Evolutionary conservation across 1,284 basidiomycete genomes (phyloP).

Genomic region (Melanopsichium pennsylvanicum): DNA sequence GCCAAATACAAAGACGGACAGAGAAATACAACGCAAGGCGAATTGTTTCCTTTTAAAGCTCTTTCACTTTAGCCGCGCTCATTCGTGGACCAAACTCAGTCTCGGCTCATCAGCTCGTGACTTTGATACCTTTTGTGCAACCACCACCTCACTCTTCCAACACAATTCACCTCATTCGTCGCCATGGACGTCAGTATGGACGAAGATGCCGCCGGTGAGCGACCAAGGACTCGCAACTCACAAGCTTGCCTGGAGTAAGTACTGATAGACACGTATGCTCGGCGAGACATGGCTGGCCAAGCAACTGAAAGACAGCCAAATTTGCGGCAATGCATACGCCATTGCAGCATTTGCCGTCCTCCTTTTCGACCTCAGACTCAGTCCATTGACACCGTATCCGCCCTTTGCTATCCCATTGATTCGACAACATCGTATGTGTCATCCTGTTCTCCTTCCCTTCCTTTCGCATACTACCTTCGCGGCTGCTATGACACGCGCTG

Average conservation of each 20-base stretch:
- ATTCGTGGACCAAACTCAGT: neutral
- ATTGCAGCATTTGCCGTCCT: neutral
- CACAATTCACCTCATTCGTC: neutral
- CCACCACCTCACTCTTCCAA: neutral
- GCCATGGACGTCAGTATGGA: slow-evolving; percentile 37
- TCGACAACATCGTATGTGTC: neutral
- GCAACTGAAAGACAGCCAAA: neutral
- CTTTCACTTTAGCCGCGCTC: no score
- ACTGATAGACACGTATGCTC: neutral
- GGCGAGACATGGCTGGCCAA: neutral
- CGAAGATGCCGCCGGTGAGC: slow-evolving; percentile 23
- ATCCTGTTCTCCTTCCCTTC: neutral
- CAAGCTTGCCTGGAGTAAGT: slow-evolving; percentile 47
- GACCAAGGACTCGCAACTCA: slow-evolving; percentile 38
- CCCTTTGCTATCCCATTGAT: neutral
- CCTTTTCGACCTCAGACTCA: slow-evolving; percentile 1
- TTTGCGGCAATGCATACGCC: slow-evolving; percentile 40
- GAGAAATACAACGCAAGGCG: no score
- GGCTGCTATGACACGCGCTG: neutral
- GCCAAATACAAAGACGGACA: no score
- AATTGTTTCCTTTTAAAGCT: no score
- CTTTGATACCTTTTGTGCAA: neutral
- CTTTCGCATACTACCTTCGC: neutral
- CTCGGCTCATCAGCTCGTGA: no score
- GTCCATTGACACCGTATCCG: slow-evolving; percentile 2